These are phyloP conservation scores for Leccinum pachyderme DNA, from an alignment of 1,284 basidiomycete genomes.

Conservation along the genomic window DNA sequence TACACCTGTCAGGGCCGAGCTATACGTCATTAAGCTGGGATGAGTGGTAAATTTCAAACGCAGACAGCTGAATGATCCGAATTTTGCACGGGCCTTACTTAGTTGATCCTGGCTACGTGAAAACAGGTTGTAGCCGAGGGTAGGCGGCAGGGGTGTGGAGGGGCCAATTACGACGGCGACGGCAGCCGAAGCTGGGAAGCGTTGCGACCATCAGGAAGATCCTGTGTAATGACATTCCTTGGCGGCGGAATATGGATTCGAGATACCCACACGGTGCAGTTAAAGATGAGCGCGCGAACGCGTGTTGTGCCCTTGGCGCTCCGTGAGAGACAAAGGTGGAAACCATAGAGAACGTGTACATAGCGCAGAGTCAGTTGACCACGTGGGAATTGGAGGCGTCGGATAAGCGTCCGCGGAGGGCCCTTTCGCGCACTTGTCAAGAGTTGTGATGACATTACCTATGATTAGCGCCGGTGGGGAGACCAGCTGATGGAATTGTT, in stretches of 20 bases:
- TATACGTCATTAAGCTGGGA: no score
- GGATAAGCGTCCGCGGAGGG: neutral
- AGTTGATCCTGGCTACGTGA: conserved; percentile 34
- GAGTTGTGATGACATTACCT: conserved; percentile 2
- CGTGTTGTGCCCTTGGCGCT: neutral
- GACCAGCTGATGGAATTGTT: neutral
- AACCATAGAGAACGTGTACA: neutral
- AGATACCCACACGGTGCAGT: neutral
- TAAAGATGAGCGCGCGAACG: neutral
- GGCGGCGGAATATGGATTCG: neutral
- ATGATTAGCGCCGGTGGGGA: conserved; percentile 24
- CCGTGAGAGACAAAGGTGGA: neutral
- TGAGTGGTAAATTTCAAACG: no score
- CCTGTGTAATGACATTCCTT: conserved; percentile 2
- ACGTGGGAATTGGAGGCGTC: neutral
- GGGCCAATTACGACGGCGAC: neutral
- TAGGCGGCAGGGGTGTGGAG: neutral
- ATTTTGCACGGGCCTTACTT: conserved; percentile 22
- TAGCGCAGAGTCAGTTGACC: neutral
- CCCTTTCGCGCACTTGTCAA: neutral
- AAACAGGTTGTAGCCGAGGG: conserved; percentile 21
- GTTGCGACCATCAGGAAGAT: neutral
- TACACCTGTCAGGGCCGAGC: no score
- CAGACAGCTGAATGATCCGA: conserved; percentile 2
- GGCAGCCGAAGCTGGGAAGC: conserved; percentile 12